phyloP scores from a whole-genome alignment of 257 asterid genomes.

The Agastache rugosa region DNA sequence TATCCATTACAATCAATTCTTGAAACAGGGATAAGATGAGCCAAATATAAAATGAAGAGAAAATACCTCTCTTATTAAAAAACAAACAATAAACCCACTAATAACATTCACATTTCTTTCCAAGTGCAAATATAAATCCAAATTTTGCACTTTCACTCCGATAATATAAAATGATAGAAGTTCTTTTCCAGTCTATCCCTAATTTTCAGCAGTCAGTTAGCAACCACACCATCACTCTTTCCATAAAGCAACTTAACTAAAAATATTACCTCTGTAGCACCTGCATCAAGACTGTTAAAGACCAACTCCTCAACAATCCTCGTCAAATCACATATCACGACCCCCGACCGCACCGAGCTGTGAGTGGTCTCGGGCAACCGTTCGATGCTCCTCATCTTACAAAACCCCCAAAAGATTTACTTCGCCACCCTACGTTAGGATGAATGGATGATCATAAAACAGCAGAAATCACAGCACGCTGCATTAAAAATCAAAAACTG shows the following conservation, averaged over 20 bases:
- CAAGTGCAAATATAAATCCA: slow-evolving; percentile 10
- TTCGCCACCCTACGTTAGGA: slow-evolving; percentile 13
- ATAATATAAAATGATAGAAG: background rate
- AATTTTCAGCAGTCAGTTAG: slow-evolving; percentile 17
- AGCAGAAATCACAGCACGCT: slow-evolving; percentile 1
- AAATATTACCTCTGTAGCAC: slow-evolving; percentile 73
- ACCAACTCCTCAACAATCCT: slow-evolving; percentile 90
- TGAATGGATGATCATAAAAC: slow-evolving; percentile 12
- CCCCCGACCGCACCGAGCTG: slow-evolving; percentile 76
- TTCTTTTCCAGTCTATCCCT: background rate
- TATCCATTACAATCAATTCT: background rate
- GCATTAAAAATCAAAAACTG: slow-evolving; percentile 10
- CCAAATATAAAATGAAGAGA: background rate
- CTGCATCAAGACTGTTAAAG: slow-evolving; percentile 86
- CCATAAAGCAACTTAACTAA: background rate
- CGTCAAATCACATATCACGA: slow-evolving; percentile 70
- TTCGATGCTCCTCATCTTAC: slow-evolving; percentile 67
- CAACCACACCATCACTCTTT: slow-evolving; percentile 10
- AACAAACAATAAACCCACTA: background rate
- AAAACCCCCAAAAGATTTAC: slow-evolving; percentile 14
- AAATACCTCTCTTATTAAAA: background rate
- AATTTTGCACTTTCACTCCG: background rate
- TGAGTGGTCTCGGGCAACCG: slow-evolving; percentile 73
- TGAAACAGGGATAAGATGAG: background rate
- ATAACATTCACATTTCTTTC: background rate